Evolutionary conservation across 257 asterid genomes (phyloP), one percentile per base, ranked within the genome.

Genomic region (Lantana camara): DNA sequence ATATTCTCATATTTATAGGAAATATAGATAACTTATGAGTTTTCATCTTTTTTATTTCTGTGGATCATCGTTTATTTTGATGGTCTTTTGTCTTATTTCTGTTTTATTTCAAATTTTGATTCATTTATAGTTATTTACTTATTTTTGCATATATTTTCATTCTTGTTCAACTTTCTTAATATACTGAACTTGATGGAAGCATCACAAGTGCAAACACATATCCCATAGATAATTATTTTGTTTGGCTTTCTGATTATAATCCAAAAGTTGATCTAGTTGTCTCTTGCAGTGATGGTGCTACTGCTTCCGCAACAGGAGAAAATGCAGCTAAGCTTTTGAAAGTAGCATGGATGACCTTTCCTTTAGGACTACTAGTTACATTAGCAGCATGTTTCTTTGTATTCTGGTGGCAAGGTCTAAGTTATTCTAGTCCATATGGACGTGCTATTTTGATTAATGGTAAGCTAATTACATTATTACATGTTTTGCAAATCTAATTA

Each of bases 341-440:
- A 84, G 84, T 94, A 55, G 97, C 97, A 22, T 94, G 97, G 99
- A 66, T 88, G 73, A 81, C 90, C 37, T 75, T 87, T 47, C 99
- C 97, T 42, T 51, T 90, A 45, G 99, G 99, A 66, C 64, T 83
- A 56, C 42, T 84, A 34, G 67, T 85, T 57, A 84, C 95, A 32
- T 22, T 78, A 67, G 71, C 72, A 9, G 99, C 86, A 63, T 84
- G 90, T 53, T 30, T 79, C 46, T 75, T 84, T 64, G 84, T 94
- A 46, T 75, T 90, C 76, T 88, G 99, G 99, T 88, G 95, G 95
- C 95, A 88, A 81, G 82, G 68, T 53, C 73, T 93, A 52, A 79
- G 85, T 80, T 77, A 67, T 66, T 84, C 89, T 49, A 88, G 81
- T 71, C 81, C 91, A 52, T 90, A 90, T 64, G 99, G 82, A 37